Percentiles rank a stretch among this genome's conserved stretches.
These are phyloP conservation scores for Magnusiomyces suaveolens DNA, from an alignment of 1,139 yeast genomes.

Conservation along the genomic window DNA sequence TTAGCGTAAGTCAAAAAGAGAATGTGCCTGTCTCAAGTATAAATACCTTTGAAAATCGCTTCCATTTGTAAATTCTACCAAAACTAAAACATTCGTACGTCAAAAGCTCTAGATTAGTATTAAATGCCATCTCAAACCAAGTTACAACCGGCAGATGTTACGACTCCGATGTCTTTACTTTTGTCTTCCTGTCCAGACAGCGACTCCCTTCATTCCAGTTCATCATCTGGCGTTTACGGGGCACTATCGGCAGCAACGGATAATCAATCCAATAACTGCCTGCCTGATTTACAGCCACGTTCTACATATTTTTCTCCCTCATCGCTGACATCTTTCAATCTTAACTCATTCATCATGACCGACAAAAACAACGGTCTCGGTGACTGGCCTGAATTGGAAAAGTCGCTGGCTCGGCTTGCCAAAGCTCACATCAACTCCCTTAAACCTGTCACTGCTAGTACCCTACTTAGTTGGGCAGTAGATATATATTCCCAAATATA, in stretches of 20 bases:
- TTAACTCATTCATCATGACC: neutral
- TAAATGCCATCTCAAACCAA: too few species aligned
- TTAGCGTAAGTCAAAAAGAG: too few species aligned
- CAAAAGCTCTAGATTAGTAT: too few species aligned
- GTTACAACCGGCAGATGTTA: too few species aligned
- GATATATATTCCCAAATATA: slow-evolving; percentile 2
- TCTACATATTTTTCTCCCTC: neutral
- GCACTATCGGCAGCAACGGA: neutral
- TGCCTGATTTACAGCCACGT: neutral
- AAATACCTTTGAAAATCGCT: too few species aligned
- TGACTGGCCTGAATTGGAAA: slow-evolving; percentile 1
- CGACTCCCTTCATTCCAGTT: neutral
- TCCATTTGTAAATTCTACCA: too few species aligned
- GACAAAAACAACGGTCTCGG: neutral
- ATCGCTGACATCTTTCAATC: neutral
- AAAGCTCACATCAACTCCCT: slow-evolving; percentile 4
- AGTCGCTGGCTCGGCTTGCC: slow-evolving; percentile 1
- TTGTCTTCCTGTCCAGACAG: neutral
- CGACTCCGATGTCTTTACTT: too few species aligned
- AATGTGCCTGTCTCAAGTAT: too few species aligned
- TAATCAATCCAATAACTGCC: neutral
- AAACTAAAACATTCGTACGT: too few species aligned
- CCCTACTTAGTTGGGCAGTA: neutral
- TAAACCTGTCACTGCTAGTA: neutral
- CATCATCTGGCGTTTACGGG: neutral